Evolutionary conservation across 2,329 filamentous ascomycete genomes (phyloP), one percentile per base, ranked within the genome.

Genomic region (Karstenula rhodostoma): DNA sequence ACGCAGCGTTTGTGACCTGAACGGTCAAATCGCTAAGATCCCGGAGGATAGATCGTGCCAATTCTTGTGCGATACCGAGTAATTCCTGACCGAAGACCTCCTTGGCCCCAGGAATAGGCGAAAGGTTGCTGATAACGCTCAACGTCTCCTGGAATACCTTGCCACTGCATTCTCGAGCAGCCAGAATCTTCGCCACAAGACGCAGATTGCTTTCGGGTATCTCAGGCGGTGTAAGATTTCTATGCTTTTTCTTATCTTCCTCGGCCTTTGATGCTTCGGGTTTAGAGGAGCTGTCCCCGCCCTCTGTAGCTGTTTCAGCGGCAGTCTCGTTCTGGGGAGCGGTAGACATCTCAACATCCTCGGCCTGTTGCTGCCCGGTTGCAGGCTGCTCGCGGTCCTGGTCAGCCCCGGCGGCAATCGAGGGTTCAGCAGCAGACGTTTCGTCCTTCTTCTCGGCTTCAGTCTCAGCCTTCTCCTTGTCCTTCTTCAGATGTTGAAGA

Each of bases 91-190:
- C 95, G 76, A 99, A 98, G 12, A 93, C 85, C 56, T 91, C 87
- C 79, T 96, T 95, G 19, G 94, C 93, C 13, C 91, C 93, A 17
- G 94, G 93, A 62, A 99, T 95, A 42, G 92, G 90, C 5, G 94
- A 98, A 46, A 99, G 85, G 73, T 98, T 97, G 81, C 97, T 98
- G 83, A 99, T 97, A n/a, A 96, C 96, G 17, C 94, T 95, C 56
- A 99, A 86, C 0, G 95, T 98, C 78, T 98, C 96, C 75, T 95
- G 92, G 85, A 99, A 99, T 0, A 95, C 98, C 83, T 97, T 97
- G 64, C 92, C 94, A 73, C 93, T 97, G 80, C 95, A 99, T 78
- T 99, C 95, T 51, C 94, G 90, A 64, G 94, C 94, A 46, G 96
- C 93, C 67, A 99, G 91, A 59, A 99, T 97, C 75, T 95, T 95